These are phyloP conservation scores for Silene coronaria DNA, from an alignment of 179 eudicot genomes.

Conservation along the genomic window DNA sequence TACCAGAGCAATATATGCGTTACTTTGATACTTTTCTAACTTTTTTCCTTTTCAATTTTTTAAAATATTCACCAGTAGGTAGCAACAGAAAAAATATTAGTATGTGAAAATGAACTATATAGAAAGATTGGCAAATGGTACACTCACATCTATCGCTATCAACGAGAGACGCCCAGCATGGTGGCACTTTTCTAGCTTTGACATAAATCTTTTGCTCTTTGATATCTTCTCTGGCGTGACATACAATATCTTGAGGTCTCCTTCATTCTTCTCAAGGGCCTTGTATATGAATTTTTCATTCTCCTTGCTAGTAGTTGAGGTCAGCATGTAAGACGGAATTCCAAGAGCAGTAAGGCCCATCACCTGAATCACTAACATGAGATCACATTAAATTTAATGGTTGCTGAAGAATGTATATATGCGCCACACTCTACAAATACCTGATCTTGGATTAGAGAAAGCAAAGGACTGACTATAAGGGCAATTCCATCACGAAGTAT, in stretches of 20 bases:
- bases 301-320: conserved; percentile 84
- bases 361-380: conserved; percentile 45
- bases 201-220: conserved; percentile 98
- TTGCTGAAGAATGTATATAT: not conserved
- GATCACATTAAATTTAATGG: conserved; percentile 15
- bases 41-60: not conserved
- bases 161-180: conserved; percentile 88
- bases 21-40: not conserved
- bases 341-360: conserved; percentile 96
- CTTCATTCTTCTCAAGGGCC: conserved; percentile 92
- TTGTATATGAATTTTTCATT: conserved; percentile 80
- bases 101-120: conserved; percentile 7
- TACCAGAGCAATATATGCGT: not conserved
- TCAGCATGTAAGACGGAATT: conserved; percentile 79
- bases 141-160: conserved; percentile 86
- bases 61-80: not conserved
- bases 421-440: conserved; percentile 27
- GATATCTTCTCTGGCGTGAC: conserved; percentile 97
- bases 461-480: conserved; percentile 93
- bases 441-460: conserved; percentile 98
- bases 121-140: conserved; percentile 1
- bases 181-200: conserved; percentile 96
- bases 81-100: not conserved
- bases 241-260: conserved; percentile 79
- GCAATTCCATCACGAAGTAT: conserved; percentile 71